A percentile compares a stretch with the other conserved stretches of the same genome.
Evolutionary conservation across 1,284 basidiomycete genomes (phyloP).

Genomic region (Rhodotorula sp.): DNA sequence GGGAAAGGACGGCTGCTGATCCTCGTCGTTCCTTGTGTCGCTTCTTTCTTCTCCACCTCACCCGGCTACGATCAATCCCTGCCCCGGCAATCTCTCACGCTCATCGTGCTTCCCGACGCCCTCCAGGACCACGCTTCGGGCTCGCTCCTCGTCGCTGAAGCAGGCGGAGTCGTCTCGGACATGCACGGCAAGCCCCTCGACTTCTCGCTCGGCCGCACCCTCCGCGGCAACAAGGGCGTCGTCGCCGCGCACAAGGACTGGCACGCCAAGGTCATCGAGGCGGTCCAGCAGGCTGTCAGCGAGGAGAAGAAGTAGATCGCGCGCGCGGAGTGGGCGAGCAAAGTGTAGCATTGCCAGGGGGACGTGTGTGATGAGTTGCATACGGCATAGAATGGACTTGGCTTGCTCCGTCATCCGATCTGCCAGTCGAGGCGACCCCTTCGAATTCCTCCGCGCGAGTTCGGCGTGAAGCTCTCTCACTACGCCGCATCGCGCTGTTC

Average conservation of each 20-base stretch:
- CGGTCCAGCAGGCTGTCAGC: constrained; percentile 64
- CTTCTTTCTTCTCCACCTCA: no score
- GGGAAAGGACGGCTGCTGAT: not conserved
- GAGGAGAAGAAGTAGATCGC: constrained; percentile 18
- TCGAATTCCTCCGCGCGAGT: no score
- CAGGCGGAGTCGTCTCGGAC: constrained; percentile 82
- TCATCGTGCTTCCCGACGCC: not conserved
- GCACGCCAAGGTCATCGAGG: constrained; percentile 68
- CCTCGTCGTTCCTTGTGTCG: not conserved
- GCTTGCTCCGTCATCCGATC: no score
- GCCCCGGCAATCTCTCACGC: not conserved
- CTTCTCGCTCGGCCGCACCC: constrained; percentile 81
- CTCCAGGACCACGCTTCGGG: constrained; percentile 88
- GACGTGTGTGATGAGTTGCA: not conserved
- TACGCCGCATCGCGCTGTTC: no score
- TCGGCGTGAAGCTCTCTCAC: no score
- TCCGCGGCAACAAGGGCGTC: constrained; percentile 83
- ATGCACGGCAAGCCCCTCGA: constrained; percentile 74
- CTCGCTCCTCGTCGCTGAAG: constrained; percentile 78
- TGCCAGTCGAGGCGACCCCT: no score
- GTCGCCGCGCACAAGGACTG: constrained; percentile 69
- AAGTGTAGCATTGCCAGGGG: not conserved
- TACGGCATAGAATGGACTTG: not conserved
- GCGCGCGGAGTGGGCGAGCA: not conserved
- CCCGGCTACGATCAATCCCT: no score